phyloP scores from a whole-genome alignment of 164 flowering plant species.

The Nymphaea thermarum region DNA sequence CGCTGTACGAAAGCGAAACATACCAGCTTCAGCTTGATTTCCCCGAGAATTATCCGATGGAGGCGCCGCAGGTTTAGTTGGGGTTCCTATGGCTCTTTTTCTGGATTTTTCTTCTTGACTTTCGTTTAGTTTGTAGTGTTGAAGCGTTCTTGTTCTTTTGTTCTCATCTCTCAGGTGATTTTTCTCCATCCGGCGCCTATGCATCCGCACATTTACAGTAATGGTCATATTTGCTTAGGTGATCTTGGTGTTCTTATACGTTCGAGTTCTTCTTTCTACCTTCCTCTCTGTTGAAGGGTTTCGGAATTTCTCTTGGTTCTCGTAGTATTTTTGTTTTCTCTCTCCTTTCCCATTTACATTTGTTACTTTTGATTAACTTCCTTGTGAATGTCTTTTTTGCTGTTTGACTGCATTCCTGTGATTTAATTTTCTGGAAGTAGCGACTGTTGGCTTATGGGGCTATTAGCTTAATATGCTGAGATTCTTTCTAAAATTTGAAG shows the following conservation, averaged over 20 bases:
- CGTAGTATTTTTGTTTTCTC: not conserved
- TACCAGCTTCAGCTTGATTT: constrained; percentile 24
- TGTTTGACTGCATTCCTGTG: no score
- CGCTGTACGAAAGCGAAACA: constrained; percentile 46
- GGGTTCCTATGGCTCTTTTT: not conserved
- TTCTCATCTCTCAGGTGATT: constrained; percentile 42
- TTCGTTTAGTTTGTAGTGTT: constrained; percentile 1
- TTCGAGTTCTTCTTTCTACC: no score
- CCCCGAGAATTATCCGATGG: constrained; percentile 88
- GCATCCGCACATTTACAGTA: constrained; percentile 95
- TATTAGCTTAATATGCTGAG: no score
- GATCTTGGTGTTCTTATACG: constrained; percentile 4
- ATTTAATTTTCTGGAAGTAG: no score
- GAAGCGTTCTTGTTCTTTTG: not conserved
- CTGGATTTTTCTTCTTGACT: not conserved
- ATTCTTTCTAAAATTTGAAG: no score
- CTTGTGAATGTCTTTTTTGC: no score
- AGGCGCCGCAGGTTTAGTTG: constrained; percentile 66
- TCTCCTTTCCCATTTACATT: no score
- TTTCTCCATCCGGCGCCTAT: constrained; percentile 78
- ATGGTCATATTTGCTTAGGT: constrained; percentile 97
- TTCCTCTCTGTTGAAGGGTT: no score
- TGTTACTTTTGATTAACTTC: no score
- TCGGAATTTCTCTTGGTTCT: not conserved
- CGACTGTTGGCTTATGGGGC: no score